Evolutionary conservation across 2,329 filamentous ascomycete species (phyloP), one percentile per base, ranked within the genome.

Genomic region (Fusarium drepaniforme): DNA sequence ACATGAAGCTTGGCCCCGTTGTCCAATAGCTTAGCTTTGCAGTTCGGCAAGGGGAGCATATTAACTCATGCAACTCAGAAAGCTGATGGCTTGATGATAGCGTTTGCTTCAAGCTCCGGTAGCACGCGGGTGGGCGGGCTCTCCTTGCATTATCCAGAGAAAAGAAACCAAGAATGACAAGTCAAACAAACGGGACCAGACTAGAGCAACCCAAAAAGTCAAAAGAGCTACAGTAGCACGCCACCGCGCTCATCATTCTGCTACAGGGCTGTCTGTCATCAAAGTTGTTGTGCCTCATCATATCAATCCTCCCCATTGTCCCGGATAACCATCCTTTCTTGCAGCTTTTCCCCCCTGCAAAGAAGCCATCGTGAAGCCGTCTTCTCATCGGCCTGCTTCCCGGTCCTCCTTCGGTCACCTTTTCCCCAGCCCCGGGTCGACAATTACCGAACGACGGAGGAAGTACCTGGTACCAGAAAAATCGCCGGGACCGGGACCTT

Each of bases 101-200:
- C 21, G 25, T 23, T 28, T 58, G 15, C 21, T 30, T 23, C 35
- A 44, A 42, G 58, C 60, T 23, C 64, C 56, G 53, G 60, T 51
- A 44, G 56, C 46, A 74, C 56, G 49, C 67, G 67, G 71, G 68
- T 65, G 64, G 71, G 33, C 38, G 58, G 58, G 37, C 58, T 44
- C 58, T 61, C 38, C 71, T 53, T 74, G 72, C 72, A 69, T 74
- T 72, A 74, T 74, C 73, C 75, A 56, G 37, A 66, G 37, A 66
- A 66, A 73, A 56, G 33, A 66, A 72, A 67, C 51, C 51, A 38
- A 38, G 53, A 71, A 35, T 37, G 13, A 33, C 44, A 64, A 60
- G 37, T 40, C 53, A 49, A 49, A 49, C 44, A 58, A 61, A 57
- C 42, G 42, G 64, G 63, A 67, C 60, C 67, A 73, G 63, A 73